Conservation (phyloP, 2,329 filamentous ascomycete species). For the Apiospora sp. region DNA sequence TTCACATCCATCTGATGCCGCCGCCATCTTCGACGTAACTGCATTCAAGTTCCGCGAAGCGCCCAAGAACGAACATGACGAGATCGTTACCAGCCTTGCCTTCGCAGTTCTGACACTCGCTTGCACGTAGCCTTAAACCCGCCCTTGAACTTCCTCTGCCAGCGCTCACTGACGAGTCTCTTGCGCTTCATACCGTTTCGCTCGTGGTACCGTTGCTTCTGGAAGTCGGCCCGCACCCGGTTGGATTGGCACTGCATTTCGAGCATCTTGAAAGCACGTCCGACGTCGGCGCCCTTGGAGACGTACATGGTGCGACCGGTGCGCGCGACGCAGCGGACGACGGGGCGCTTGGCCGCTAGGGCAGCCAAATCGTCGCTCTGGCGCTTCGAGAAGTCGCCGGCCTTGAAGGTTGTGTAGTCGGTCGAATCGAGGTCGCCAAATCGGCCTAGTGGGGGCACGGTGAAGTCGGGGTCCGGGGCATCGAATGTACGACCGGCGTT, state of each 20-base stretch:
- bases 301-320: slow-evolving; percentile 55
- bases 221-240: slow-evolving; percentile 62
- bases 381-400: slow-evolving; percentile 33
- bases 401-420: slow-evolving; percentile 24
- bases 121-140: slow-evolving; percentile 71
- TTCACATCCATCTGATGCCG: not conserved
- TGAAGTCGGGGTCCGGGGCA: slow-evolving; percentile 17
- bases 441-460: not conserved
- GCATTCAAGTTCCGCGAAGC: not conserved
- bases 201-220: slow-evolving; percentile 75
- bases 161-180: slow-evolving; percentile 73
- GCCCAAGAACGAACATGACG: not conserved
- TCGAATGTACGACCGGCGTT: slow-evolving; percentile 8
- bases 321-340: slow-evolving; percentile 50
- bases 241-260: slow-evolving; percentile 57
- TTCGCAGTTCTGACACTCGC: slow-evolving; percentile 74
- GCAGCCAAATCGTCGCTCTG: slow-evolving; percentile 27
- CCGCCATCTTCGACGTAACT: not conserved
- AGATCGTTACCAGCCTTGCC: slow-evolving; percentile 76
- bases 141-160: slow-evolving; percentile 72
- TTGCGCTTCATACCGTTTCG: slow-evolving; percentile 79
- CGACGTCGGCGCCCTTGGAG: slow-evolving; percentile 51
- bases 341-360: slow-evolving; percentile 31
- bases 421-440: slow-evolving; percentile 6
- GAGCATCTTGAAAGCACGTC: slow-evolving; percentile 54